Evolutionary conservation across 2,329 filamentous ascomycete genomes (phyloP).

Genomic region (Colletotrichum falcatum): DNA sequence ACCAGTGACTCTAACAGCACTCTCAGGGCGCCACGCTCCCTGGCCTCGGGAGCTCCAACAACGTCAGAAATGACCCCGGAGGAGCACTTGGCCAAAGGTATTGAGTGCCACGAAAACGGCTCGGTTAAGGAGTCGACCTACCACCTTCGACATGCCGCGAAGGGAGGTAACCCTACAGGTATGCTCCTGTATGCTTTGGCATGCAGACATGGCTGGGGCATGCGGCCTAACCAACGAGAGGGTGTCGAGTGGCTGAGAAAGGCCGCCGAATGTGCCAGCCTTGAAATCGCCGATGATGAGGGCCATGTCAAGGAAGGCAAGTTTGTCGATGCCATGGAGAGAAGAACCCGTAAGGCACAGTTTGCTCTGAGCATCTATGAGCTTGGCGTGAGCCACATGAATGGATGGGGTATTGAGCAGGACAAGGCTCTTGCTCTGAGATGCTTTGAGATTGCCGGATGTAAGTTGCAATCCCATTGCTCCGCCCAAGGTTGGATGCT

Average conservation of each 20-base stretch:
- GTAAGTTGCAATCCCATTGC: slow-evolving; percentile 61
- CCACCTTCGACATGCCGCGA: slow-evolving; percentile 89
- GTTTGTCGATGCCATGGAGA: slow-evolving; percentile 73
- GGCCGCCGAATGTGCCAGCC: slow-evolving; percentile 84
- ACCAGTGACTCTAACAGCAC: slow-evolving; percentile 69
- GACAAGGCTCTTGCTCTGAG: slow-evolving; percentile 88
- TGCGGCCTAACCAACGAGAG: slow-evolving; percentile 90
- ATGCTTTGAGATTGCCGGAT: slow-evolving; percentile 96
- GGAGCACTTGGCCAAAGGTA: slow-evolving; percentile 90
- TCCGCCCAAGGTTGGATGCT: not conserved
- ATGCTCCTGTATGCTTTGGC: slow-evolving; percentile 97
- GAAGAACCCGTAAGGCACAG: slow-evolving; percentile 88
- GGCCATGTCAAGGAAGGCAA: slow-evolving; percentile 73
- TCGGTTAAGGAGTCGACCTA: slow-evolving; percentile 95
- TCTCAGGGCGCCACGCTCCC: slow-evolving; percentile 58
- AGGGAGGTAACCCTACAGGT: slow-evolving; percentile 86
- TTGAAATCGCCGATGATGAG: slow-evolving; percentile 87
- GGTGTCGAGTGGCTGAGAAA: slow-evolving; percentile 93
- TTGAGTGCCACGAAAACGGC: slow-evolving; percentile 89
- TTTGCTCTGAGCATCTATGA: slow-evolving; percentile 97
- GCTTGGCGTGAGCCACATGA: slow-evolving; percentile 95
- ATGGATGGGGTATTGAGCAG: slow-evolving; percentile 96
- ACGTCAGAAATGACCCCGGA: slow-evolving; percentile 82
- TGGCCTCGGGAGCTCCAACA: slow-evolving; percentile 63
- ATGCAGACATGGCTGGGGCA: slow-evolving; percentile 97